These are phyloP conservation scores for Leccinum broughii DNA, from an alignment of 768 basidiomycete genomes.

Conservation along the genomic window DNA sequence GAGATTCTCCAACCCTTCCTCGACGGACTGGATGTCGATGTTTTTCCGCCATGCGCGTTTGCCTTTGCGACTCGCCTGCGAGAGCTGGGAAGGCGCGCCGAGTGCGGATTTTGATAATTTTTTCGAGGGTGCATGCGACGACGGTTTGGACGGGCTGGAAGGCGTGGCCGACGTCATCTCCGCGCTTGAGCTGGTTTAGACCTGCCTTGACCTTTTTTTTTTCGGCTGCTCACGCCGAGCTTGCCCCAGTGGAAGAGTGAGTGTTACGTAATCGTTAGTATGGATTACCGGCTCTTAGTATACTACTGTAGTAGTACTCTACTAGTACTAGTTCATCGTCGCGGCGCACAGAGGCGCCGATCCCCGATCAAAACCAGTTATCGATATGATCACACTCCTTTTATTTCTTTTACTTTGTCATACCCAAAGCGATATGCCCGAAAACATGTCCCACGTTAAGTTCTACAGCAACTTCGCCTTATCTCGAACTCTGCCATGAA, in stretches of 20 bases:
- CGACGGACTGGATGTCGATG: conserved; percentile 80
- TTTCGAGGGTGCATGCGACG: conserved; percentile 12
- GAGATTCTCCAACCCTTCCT: conserved; percentile 70
- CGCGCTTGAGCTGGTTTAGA: neutral
- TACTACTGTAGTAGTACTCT: too few relatives aligned
- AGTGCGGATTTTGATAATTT: conserved; percentile 9
- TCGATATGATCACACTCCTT: too few relatives aligned
- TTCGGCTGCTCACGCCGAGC: neutral
- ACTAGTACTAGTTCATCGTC: too few relatives aligned
- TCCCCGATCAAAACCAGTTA: too few relatives aligned
- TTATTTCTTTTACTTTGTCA: too few relatives aligned
- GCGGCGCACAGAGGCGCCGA: too few relatives aligned
- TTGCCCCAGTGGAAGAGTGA: too few relatives aligned
- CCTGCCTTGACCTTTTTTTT: neutral
- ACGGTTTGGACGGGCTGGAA: neutral
- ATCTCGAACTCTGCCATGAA: too few relatives aligned
- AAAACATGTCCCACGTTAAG: too few relatives aligned
- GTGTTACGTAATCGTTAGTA: neutral
- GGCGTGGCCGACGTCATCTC: conserved; percentile 12
- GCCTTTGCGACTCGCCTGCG: conserved; percentile 81
- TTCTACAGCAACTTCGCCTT: too few relatives aligned
- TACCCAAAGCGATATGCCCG: too few relatives aligned
- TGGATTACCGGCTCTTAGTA: neutral
- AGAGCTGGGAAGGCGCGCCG: conserved; percentile 32
- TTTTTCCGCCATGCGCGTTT: conserved; percentile 95